A percentile compares a stretch with the other conserved stretches of the same genome.
Conservation (phyloP, 2,329 filamentous ascomycete genomes). For the Fusarium camptoceras region DNA sequence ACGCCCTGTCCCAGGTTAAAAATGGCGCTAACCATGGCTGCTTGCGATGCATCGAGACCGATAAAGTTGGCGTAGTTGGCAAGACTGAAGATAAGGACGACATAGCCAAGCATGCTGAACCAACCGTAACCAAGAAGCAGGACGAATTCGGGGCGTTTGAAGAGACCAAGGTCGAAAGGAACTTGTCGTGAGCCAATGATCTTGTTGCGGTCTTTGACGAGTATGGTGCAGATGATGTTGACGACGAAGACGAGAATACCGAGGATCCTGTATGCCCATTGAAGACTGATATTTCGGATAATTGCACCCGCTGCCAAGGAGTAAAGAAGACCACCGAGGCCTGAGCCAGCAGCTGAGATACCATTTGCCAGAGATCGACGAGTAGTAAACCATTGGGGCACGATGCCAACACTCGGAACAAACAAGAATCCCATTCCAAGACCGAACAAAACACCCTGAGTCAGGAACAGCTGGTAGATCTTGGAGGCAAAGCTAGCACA, state of each 20-base stretch:
- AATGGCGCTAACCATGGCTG: conserved; percentile 77
- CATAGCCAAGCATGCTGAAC: conserved; percentile 79
- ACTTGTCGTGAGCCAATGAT: conserved; percentile 74
- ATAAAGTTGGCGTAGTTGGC: conserved; percentile 78
- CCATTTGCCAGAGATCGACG: conserved; percentile 77
- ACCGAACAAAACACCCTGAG: conserved; percentile 82
- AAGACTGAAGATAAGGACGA: conserved; percentile 81
- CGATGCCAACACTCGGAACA: conserved; percentile 73
- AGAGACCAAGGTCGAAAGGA: conserved; percentile 73
- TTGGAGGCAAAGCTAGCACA: conserved; percentile 75
- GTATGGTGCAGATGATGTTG: conserved; percentile 70
- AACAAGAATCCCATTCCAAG: conserved; percentile 82
- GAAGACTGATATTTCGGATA: conserved; percentile 71
- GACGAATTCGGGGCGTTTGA: conserved; percentile 71
- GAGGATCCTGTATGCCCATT: conserved; percentile 75
- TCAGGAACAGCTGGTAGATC: conserved; percentile 82
- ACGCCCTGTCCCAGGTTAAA: conserved; percentile 76
- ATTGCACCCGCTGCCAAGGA: conserved; percentile 75
- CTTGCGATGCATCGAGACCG: conserved; percentile 74
- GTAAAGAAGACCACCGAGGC: conserved; percentile 79
- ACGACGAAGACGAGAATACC: conserved; percentile 73
- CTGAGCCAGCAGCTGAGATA: conserved; percentile 75
- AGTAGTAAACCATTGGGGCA: conserved; percentile 80
- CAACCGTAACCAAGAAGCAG: conserved; percentile 75
- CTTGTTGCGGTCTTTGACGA: conserved; percentile 79